Percentiles rank a stretch among this genome's conserved stretches.
Conservation (phyloP, 2,329 filamentous ascomycete genomes). For the Aureobasidium musti region DNA sequence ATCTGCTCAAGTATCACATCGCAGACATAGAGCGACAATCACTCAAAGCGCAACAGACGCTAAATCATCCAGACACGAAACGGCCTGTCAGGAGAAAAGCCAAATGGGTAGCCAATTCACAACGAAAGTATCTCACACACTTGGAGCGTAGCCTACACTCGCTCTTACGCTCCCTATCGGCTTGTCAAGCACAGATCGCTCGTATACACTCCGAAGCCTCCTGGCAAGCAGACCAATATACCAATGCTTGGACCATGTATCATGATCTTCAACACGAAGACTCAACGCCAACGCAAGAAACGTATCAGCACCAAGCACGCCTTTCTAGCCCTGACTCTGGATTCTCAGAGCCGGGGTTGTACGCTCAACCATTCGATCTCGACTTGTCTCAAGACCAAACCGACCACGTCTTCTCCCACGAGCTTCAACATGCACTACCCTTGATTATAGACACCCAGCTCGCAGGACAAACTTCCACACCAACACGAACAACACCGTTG, state of each 20-base stretch:
- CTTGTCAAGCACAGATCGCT: constrained; percentile 20
- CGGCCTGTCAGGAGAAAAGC: constrained; percentile 19
- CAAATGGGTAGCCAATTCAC: constrained; percentile 2
- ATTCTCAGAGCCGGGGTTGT: constrained; percentile 18
- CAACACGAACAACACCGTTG: not conserved
- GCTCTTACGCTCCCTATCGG: not conserved
- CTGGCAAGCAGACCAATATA: not conserved
- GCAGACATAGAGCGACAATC: constrained; percentile 1
- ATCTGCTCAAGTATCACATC: not conserved
- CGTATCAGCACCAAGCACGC: not conserved
- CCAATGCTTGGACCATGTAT: not conserved
- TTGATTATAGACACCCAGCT: not conserved
- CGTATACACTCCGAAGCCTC: not conserved
- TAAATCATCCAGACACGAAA: not conserved
- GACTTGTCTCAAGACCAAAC: not conserved
- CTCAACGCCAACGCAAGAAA: not conserved
- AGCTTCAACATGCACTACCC: constrained; percentile 2
- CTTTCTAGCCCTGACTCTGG: constrained; percentile 12
- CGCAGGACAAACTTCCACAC: not conserved
- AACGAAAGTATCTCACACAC: not conserved
- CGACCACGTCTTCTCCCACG: constrained; percentile 9
- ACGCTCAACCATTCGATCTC: constrained; percentile 24
- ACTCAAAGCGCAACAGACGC: not conserved
- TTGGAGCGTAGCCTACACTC: not conserved
- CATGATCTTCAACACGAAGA: not conserved